Evolutionary conservation across 441 rosid genomes (phyloP).

Genomic region (Geranium incanum): DNA sequence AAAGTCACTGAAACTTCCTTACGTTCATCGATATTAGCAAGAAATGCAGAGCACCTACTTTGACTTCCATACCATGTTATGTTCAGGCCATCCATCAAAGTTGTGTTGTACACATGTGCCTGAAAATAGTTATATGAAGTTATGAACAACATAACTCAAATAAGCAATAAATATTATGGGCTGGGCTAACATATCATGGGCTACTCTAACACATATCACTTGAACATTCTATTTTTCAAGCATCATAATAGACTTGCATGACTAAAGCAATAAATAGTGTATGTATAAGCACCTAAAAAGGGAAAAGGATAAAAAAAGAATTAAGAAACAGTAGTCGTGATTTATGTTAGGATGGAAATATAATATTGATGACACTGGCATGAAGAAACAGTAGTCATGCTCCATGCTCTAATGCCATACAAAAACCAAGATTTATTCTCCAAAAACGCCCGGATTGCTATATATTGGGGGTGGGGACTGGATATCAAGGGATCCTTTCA

Average conservation of each 20-base stretch:
- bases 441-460: neutral
- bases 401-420: neutral
- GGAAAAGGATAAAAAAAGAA: too few relatives aligned
- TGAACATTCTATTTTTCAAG: neutral
- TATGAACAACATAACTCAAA: neutral
- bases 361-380: neutral
- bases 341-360: neutral
- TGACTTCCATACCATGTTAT: conserved; percentile 24
- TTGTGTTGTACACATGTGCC: conserved; percentile 56
- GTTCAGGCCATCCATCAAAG: conserved; percentile 28
- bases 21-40: conserved; percentile 66
- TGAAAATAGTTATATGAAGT: conserved; percentile 25
- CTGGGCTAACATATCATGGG: too few relatives aligned
- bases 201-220: too few relatives aligned
- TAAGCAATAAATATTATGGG: neutral
- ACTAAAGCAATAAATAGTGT: neutral
- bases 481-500: too few relatives aligned
- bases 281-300: neutral
- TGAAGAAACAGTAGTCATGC: neutral
- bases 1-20: conserved; percentile 40
- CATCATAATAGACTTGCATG: neutral
- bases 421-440: neutral
- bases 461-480: neutral
- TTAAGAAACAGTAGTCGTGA: neutral
- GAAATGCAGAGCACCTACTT: conserved; percentile 54